Evolutionary conservation across 2,329 filamentous ascomycete species (phyloP).

Genomic region (Piedraia hortae): DNA sequence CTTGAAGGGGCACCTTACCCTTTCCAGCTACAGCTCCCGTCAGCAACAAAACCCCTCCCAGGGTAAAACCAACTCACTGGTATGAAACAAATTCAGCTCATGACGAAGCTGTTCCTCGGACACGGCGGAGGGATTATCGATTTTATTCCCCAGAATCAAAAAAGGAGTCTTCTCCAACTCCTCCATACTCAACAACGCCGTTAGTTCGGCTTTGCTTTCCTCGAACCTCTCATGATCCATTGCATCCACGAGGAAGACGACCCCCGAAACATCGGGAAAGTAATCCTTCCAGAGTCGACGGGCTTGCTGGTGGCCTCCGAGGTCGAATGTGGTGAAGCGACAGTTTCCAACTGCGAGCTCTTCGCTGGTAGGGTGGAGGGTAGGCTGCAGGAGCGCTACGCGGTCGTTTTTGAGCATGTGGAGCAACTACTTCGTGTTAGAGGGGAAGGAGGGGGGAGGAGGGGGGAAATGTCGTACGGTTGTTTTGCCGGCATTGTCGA

Average conservation of each 20-base stretch:
- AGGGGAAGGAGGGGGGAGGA: background rate
- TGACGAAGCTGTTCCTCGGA: conserved; percentile 87
- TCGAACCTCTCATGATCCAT: conserved; percentile 86
- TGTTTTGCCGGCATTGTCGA: conserved; percentile 88
- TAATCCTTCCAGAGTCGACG: conserved; percentile 91
- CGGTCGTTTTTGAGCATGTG: conserved; percentile 97
- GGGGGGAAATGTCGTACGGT: conserved; percentile 19
- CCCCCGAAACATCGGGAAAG: conserved; percentile 85
- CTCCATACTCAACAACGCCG: conserved; percentile 82
- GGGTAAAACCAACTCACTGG: conserved; percentile 24
- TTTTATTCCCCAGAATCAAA: conserved; percentile 94
- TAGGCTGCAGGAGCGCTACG: conserved; percentile 71
- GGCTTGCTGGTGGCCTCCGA: conserved; percentile 83
- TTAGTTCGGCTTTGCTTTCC: conserved; percentile 91
- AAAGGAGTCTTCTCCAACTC: conserved; percentile 89
- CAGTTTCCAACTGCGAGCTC: conserved; percentile 68
- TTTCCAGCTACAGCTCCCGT: conserved; percentile 29
- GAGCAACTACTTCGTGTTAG: conserved; percentile 24
- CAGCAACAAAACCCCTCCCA: background rate
- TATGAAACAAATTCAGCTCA: conserved; percentile 82
- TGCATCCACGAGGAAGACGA: conserved; percentile 92
- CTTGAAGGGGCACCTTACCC: conserved; percentile 77
- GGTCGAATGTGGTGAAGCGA: conserved; percentile 68
- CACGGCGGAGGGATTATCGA: conserved; percentile 86
- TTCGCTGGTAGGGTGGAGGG: conserved; percentile 76